Evolutionary conservation across 306 rosid genomes (phyloP), one percentile per base, ranked within the genome.

Genomic region (Prunus mume): DNA sequence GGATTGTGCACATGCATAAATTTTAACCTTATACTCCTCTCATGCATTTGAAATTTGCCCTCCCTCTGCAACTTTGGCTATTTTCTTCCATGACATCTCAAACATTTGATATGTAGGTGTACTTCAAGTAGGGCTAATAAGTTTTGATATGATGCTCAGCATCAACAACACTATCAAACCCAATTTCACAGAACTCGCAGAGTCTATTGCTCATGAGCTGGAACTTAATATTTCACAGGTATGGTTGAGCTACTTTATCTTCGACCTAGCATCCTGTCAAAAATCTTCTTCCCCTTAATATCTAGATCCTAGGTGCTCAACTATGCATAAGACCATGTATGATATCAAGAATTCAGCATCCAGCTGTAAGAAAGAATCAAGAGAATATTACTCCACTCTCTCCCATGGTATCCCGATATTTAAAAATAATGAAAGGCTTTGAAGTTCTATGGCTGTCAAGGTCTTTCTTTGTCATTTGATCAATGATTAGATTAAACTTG

Each of bases 201-300:
- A 75, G 49, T 80, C 82, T 57, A 86, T 86, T 81, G 87, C 85
- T 49, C 75, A 68, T 25, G 87, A 63, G 65, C 79, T 86, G 74
- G 81, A 68, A 43, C 80, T 86, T 38, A 46, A 78, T 54, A 70
- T 71, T 69, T 86, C 89, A 55, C 87, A 83, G 87, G 89, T 87
- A 82, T 58, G 8, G 71, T 61, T 72, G 65, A 46, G 69, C 68
- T 69, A 20, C 56, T 67, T 51, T 66, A 74, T 17, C 47, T 54
- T 76, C 13, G 12, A 13, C 14, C 20, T 25, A 38, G 43, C 9
- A 7, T 38, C 43, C 43, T 38, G 43, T 38, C 43, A 38, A 38
- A 38, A 38, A 38, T 7, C 43, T 38, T 38, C 43, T 38, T 38
- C 43, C 43, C 9, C 43, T 38, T 38, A 38, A 38, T 7, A 38